These are phyloP conservation scores for Colletotrichum sp. DNA, from an alignment of 2,329 filamentous ascomycete species.

Conservation along the genomic window DNA sequence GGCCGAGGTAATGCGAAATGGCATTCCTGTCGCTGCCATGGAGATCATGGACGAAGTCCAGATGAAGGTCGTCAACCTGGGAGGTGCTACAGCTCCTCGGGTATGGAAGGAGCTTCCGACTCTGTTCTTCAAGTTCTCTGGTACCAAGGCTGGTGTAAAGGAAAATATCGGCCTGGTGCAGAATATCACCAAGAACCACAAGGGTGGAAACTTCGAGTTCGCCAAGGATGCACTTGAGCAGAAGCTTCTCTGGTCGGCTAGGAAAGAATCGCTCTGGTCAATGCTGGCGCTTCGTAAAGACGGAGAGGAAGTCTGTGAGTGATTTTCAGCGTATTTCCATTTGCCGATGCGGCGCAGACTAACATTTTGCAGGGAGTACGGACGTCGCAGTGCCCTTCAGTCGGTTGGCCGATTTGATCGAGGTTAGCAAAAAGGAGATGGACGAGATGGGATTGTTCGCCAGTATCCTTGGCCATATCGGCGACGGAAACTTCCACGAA, in stretches of 20 bases:
- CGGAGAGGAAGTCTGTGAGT: constrained; percentile 75
- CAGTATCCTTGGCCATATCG: constrained; percentile 87
- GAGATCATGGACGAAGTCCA: constrained; percentile 91
- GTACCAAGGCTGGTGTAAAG: constrained; percentile 76
- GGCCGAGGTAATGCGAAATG: constrained; percentile 76
- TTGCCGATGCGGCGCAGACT: background rate
- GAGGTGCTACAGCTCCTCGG: constrained; percentile 70
- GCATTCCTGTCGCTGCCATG: constrained; percentile 77
- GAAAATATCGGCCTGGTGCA: constrained; percentile 78
- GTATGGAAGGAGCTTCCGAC: constrained; percentile 80
- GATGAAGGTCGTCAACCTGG: constrained; percentile 82
- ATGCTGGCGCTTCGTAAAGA: constrained; percentile 74
- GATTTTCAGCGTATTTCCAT: background rate
- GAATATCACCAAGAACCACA: constrained; percentile 68
- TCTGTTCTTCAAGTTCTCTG: constrained; percentile 86
- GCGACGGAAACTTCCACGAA: constrained; percentile 94
- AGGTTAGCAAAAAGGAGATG: constrained; percentile 88
- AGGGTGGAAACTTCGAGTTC: constrained; percentile 75
- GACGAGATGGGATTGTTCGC: constrained; percentile 86
- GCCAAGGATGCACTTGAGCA: constrained; percentile 74
- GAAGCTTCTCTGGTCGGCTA: constrained; percentile 78
- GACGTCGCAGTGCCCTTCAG: constrained; percentile 86
- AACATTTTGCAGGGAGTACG: constrained; percentile 65
- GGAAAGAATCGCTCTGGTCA: constrained; percentile 85
- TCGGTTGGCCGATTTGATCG: constrained; percentile 74